phyloP scores from a whole-genome alignment of 345 rosid species.

The Toxicodendron radicans region DNA sequence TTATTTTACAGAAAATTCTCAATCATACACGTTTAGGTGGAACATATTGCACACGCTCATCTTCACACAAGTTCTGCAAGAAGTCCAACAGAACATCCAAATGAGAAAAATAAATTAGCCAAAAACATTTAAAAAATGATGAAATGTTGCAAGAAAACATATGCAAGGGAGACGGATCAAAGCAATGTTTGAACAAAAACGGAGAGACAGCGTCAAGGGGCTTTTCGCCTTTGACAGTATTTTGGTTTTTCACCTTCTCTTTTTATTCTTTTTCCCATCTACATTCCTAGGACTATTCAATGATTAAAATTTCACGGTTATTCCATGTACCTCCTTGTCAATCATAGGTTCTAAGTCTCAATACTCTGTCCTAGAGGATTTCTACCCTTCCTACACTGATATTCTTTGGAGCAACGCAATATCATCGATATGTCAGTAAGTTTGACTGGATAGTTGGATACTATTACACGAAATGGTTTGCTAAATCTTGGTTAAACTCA shows the following conservation, averaged over 20 bases:
- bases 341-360: too few relatives aligned
- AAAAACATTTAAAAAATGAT: neutral
- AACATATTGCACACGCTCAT: constrained; percentile 69
- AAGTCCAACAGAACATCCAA: neutral
- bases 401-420: too few relatives aligned
- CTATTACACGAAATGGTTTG: too few relatives aligned
- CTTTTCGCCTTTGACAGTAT: too few relatives aligned
- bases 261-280: neutral
- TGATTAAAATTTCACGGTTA: neutral
- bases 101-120: neutral
- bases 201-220: too few relatives aligned
- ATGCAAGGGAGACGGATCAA: too few relatives aligned
- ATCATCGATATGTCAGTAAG: too few relatives aligned
- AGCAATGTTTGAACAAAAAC: neutral
- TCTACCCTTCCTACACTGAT: too few relatives aligned
- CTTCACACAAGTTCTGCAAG: constrained; percentile 76
- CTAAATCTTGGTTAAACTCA: too few relatives aligned
- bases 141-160: neutral
- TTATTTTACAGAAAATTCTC: too few relatives aligned
- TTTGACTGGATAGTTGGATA: too few relatives aligned
- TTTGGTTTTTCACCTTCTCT: neutral
- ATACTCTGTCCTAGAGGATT: too few relatives aligned
- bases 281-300: neutral
- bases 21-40: constrained; percentile 53
- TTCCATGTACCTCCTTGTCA: neutral